Percentiles rank a stretch among this genome's conserved stretches.
phyloP scores from a whole-genome alignment of 345 rosid genomes.

The Psidium friedrichsthalianum region DNA sequence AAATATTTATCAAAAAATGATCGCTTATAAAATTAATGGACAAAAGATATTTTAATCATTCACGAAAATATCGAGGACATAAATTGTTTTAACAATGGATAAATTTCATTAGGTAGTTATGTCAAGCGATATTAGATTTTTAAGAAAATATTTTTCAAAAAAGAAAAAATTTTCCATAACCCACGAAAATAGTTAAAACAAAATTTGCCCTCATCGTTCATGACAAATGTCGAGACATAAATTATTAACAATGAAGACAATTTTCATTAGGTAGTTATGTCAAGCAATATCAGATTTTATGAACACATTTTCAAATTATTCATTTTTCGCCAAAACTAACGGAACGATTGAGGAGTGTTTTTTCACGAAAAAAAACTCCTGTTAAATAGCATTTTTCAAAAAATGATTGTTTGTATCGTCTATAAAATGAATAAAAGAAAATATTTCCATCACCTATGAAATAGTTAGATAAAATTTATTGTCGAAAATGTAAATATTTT shows the following conservation, averaged over 20 bases:
- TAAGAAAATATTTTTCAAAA: background rate
- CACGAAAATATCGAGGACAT: background rate
- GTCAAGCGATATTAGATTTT: rapidly evolving
- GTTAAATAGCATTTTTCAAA: background rate
- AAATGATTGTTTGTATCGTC: background rate
- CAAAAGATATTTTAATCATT: background rate
- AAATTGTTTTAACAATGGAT: background rate
- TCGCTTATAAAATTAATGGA: background rate
- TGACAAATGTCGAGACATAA: too few relatives aligned
- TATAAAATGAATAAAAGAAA: background rate
- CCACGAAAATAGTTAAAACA: background rate
- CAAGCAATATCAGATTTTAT: too few relatives aligned
- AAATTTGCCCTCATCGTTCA: background rate
- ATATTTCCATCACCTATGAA: background rate
- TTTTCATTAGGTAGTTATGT: too few relatives aligned
- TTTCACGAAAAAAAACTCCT: background rate
- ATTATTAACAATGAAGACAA: too few relatives aligned
- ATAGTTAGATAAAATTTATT: background rate
- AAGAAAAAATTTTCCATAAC: background rate
- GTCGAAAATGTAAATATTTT: background rate
- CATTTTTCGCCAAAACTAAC: background rate
- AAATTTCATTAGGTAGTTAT: background rate
- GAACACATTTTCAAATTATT: too few relatives aligned
- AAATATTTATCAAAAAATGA: background rate
- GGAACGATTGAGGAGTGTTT: background rate